Evolutionary conservation across 2,329 filamentous ascomycete species (phyloP).

Genomic region (Gnomoniopsis smithogilvyi): DNA sequence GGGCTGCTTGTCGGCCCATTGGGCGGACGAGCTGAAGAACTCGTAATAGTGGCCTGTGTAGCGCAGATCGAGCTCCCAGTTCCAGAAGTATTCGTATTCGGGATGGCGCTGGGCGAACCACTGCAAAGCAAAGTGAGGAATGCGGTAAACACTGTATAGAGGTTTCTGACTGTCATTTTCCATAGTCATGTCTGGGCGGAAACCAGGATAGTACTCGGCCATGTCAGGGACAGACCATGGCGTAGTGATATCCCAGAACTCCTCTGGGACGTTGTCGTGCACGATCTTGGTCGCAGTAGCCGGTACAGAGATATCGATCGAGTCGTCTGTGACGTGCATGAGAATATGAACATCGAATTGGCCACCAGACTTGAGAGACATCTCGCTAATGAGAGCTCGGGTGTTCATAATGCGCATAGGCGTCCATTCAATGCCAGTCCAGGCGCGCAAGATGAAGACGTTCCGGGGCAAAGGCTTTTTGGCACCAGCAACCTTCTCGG

Average conservation of each 20-base stretch:
- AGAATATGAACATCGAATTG: constrained; percentile 80
- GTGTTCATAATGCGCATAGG: constrained; percentile 77
- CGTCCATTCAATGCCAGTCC: constrained; percentile 71
- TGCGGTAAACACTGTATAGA: constrained; percentile 51
- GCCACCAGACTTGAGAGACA: constrained; percentile 71
- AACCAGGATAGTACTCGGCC: constrained; percentile 70
- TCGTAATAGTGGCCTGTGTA: constrained; percentile 81
- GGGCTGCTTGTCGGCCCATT: constrained; percentile 65
- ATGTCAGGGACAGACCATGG: constrained; percentile 76
- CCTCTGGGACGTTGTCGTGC: constrained; percentile 43
- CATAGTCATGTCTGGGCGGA: constrained; percentile 69
- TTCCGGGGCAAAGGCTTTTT: constrained; percentile 46
- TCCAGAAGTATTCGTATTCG: constrained; percentile 80
- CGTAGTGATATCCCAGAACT: constrained; percentile 66
- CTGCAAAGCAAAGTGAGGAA: constrained; percentile 49
- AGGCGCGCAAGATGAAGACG: constrained; percentile 73
- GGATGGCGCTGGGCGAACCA: constrained; percentile 74
- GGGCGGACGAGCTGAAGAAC: constrained; percentile 62
- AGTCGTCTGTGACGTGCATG: constrained; percentile 68
- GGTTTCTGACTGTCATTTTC: constrained; percentile 38
- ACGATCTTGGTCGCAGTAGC: constrained; percentile 49
- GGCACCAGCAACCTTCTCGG: constrained; percentile 11
- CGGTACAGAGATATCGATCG: constrained; percentile 59
- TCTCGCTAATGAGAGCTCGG: constrained; percentile 74
- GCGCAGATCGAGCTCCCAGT: constrained; percentile 81